These are phyloP conservation scores for Hyphopichia pseudoburtonii DNA, from an alignment of 1,139 yeast species.

Conservation along the genomic window DNA sequence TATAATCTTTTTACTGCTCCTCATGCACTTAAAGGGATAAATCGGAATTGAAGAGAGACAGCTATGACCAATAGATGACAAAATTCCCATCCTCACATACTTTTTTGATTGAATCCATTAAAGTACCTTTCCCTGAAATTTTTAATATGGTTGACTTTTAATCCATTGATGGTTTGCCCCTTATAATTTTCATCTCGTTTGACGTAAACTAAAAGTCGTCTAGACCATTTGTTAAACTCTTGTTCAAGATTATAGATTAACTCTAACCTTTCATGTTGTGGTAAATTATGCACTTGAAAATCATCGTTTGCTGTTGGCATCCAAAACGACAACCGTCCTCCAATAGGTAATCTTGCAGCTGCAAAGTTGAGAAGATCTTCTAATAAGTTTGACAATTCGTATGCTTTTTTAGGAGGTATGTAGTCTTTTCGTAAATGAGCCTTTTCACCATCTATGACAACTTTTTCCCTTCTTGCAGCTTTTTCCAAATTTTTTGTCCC, in stretches of 20 bases:
- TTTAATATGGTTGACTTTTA: constrained; percentile 39
- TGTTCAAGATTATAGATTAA: constrained; percentile 77
- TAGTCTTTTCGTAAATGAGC: constrained; percentile 81
- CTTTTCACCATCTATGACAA: constrained; percentile 71
- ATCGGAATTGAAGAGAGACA: too few species aligned
- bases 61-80: too few species aligned
- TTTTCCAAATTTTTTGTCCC: constrained; percentile 71
- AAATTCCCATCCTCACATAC: constrained; percentile 16
- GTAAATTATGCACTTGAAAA: constrained; percentile 68
- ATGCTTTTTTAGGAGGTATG: constrained; percentile 91
- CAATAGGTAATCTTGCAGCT: constrained; percentile 64
- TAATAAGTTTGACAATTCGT: constrained; percentile 71
- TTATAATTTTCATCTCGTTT: constrained; percentile 58
- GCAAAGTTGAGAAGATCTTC: constrained; percentile 77
- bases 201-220: constrained; percentile 78
- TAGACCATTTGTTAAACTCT: constrained; percentile 88
- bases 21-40: too few species aligned
- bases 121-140: constrained; percentile 84
- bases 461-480: constrained; percentile 64
- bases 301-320: constrained; percentile 97
- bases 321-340: constrained; percentile 91
- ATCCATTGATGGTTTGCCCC: constrained; percentile 57
- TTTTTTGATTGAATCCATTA: constrained; percentile 53
- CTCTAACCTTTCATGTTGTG: constrained; percentile 73
- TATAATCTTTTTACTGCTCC: too few species aligned